Base-by-base conservation (phyloP, 2,329 filamentous ascomycete species). In the Amesomyces nigricolor region DNA sequence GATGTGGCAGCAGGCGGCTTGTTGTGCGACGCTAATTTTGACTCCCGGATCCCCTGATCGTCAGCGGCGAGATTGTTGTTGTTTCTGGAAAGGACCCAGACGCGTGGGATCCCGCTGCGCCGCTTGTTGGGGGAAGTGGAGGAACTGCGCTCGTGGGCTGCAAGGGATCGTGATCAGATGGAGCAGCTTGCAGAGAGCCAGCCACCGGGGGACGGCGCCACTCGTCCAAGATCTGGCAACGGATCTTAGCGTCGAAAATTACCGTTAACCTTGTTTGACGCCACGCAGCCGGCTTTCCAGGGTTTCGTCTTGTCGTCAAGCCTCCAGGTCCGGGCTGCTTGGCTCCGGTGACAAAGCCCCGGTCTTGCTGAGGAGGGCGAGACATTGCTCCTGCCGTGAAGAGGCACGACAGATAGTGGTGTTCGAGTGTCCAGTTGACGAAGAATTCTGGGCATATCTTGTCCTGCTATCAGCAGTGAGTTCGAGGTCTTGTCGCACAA, bases 251-350 rank as follows among this genome's bases (percentile, higher is more conserved):
- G 55, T 51, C 47, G 17, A 32, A 32, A 39, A 51, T 49, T 47
- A 48, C 47, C 50, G 49, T 58, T 47, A 57, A 59, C 57, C 54
- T 57, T 61, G 58, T 61, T 61, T 57, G 48, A 52, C 56, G 56
- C 56, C 56, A 58, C 46, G 32, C 56, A 58, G 45, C 40, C 7
- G n/a, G 37, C 30, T 19, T 38, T 45, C 13, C 38, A 29, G 47
- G 47, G 51, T 35, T 40, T 16, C 22, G 22, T 26, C 22, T 26
- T 26, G 22, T 8, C 22, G 5, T 10, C 42, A 39, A 26, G 38
- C 10, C 38, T 26, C 22, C 4, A 26, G 22, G 22, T 26, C 22
- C 22, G 22, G 22, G 4, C 22, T 26, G 22, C 22, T 26, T 26
- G 22, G 22, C 22, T 26, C 22, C 22, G 22, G 22, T 6, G 22